Percentiles rank a stretch among this genome's conserved stretches.
Conservation (phyloP, 2,329 filamentous ascomycete genomes). For the Ceratocystis huliohia region DNA sequence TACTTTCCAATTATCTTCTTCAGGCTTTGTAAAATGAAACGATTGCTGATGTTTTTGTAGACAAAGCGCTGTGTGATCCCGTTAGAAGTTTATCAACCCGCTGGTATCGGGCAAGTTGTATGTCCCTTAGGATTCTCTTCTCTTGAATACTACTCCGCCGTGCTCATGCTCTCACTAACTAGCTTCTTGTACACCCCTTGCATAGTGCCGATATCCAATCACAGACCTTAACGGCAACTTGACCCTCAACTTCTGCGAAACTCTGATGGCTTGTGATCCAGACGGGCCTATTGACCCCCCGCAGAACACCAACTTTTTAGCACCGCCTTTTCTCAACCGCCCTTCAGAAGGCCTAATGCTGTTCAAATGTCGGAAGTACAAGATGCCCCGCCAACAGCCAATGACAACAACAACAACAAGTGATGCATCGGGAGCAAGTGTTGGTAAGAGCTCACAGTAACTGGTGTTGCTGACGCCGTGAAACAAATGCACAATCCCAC, state of each 20-base stretch:
- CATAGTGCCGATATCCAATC: constrained; percentile 8
- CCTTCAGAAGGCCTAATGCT: constrained; percentile 5
- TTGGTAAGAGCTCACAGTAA: too few species aligned
- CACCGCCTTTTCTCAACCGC: background rate
- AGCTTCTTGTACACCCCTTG: background rate
- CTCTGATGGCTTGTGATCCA: constrained; percentile 2
- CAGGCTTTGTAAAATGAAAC: background rate
- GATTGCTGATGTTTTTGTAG: background rate
- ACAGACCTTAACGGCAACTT: constrained; percentile 7
- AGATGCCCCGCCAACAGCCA: too few species aligned
- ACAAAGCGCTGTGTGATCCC: constrained; percentile 4
- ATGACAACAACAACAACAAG: too few species aligned
- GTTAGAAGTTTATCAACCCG: constrained; percentile 1
- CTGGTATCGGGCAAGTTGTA: constrained; percentile 14
- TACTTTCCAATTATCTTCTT: too few species aligned
- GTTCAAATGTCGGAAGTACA: constrained; percentile 11
- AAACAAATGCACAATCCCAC: too few species aligned
- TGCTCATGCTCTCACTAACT: background rate
- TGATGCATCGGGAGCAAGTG: too few species aligned
- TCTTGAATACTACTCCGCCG: background rate
- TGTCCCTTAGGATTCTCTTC: background rate
- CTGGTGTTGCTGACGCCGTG: too few species aligned
- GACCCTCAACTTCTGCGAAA: constrained; percentile 12
- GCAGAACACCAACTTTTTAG: constrained; percentile 5
- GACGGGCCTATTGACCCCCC: background rate